These are phyloP conservation scores for Helichrysum umbraculigerum DNA, from an alignment of 129 eudicot genomes.

Conservation along the genomic window DNA sequence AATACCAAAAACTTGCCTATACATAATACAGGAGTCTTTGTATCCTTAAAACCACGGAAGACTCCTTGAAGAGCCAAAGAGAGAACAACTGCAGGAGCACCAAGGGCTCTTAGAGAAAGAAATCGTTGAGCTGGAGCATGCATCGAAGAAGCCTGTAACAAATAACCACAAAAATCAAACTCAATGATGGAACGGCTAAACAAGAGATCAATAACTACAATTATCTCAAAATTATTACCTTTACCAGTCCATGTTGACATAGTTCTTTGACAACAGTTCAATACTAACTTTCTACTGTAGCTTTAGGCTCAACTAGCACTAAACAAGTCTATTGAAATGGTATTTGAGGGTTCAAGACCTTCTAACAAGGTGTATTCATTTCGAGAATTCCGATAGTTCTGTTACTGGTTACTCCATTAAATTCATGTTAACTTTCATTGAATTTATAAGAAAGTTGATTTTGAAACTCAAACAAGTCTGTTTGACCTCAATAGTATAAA, in stretches of 20 bases:
- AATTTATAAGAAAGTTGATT: not conserved
- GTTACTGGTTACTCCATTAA: not conserved
- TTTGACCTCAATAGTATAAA: slow-evolving; percentile 8
- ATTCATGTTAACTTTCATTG: not conserved
- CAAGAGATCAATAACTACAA: not conserved
- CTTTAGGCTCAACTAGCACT: not conserved
- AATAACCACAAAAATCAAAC: slow-evolving; percentile 10
- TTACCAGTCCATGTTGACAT: not conserved
- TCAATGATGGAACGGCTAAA: not conserved
- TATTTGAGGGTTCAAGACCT: not conserved
- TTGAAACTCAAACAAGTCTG: not conserved
- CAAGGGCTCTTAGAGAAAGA: slow-evolving; percentile 78
- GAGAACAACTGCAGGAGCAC: slow-evolving; percentile 95
- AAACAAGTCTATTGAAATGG: not conserved
- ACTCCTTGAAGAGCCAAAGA: slow-evolving; percentile 93
- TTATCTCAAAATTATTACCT: not conserved
- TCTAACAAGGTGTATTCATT: not conserved
- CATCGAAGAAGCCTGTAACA: slow-evolving; percentile 68
- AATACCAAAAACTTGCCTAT: slow-evolving; percentile 53
- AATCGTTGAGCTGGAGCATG: slow-evolving; percentile 72
- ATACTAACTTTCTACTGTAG: not conserved
- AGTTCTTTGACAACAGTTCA: not conserved
- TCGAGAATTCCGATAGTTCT: not conserved
- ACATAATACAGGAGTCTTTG: slow-evolving; percentile 78
- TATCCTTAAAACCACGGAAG: slow-evolving; percentile 93